Base-by-base conservation (phyloP, 768 basidiomycete genomes). In the Gloeopeniophorella convolvens region DNA sequence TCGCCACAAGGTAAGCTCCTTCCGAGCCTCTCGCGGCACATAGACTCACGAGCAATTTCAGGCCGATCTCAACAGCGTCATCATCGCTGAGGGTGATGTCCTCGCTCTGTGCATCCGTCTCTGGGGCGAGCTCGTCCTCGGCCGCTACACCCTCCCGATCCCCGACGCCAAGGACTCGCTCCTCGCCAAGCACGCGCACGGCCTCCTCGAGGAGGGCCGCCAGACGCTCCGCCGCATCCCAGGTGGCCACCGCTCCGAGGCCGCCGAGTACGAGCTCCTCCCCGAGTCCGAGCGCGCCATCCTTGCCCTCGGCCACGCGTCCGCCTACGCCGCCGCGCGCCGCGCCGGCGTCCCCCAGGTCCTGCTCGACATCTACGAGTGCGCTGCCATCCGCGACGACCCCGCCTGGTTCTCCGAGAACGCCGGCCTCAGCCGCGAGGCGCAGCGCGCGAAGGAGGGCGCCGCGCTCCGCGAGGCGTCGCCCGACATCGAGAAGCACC, bases 1-100 rank as follows among this genome's bases (percentile, higher is more conserved):
- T 2, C 51, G 45, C 12, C 31, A 26, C 30, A 39, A 37, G 34
- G 35, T 27, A 26, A 10, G 5, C 21, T 12, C 16, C 18, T 10
- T 16, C n/a, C 39, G 13, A n/a, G 35, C 24, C n/a, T 4, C 24
- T 26, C 13, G 15, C 18, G 15, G 18, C 6, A 24, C 16, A 5
- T 20, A 20, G 20, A 13, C 34, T 43, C 8, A 52, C 27, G 13
- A 9, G 10, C 27, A 28, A 23, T 11, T 5, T 10, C 20, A 50
- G 32, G 31, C 48, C 12, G 48, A 50, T 31, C 6, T 28, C 21
- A 34, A 47, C 11, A 43, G 43, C 5, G 31, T 48, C 30, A 41
- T 57, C n/a, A 62, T 65, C 18, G 48, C 51, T 2, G 60, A 63
- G 32, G 61, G 61, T 32, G 61, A 63, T 42, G 45, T 58, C 16